Conservation (phyloP, 768 basidiomycete genomes). For the Leccinum barrowsii region DNA sequence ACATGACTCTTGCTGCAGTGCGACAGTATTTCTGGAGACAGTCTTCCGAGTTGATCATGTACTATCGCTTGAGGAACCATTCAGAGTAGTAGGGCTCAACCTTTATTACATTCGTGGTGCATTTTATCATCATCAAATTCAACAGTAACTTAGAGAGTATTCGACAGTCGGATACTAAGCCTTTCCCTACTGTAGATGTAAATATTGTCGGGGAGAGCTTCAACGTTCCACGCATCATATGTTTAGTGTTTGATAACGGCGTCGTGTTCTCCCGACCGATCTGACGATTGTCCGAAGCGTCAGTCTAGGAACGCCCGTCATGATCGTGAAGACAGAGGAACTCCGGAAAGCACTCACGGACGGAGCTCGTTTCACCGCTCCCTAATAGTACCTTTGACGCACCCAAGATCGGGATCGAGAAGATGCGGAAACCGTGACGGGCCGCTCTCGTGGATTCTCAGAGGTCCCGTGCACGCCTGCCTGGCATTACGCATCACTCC, state of each 20-base stretch:
- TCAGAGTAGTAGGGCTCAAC: conserved; percentile 1
- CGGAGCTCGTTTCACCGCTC: conserved; percentile 26
- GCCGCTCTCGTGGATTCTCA: conserved; percentile 52
- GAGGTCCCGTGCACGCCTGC: conserved; percentile 47
- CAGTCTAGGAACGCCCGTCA: conserved; percentile 9
- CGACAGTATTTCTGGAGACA: conserved; percentile 89
- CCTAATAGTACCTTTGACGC: conserved; percentile 45
- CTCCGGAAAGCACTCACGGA: conserved; percentile 19
- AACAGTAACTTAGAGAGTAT: conserved; percentile 22
- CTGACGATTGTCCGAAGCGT: neutral
- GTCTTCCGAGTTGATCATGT: conserved; percentile 65
- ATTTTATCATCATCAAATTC: neutral
- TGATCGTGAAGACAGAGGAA: conserved; percentile 29
- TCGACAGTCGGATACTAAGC: conserved; percentile 7
- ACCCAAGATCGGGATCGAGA: conserved; percentile 41
- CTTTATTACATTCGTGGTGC: neutral
- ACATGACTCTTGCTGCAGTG: conserved; percentile 88
- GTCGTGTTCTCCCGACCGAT: neutral
- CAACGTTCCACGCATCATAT: neutral
- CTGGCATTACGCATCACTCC: conserved; percentile 37
- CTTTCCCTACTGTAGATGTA: neutral
- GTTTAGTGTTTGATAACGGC: neutral
- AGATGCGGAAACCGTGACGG: conserved; percentile 37
- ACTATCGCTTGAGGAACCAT: conserved; percentile 56
- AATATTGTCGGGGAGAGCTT: neutral